phyloP scores from a whole-genome alignment of 108 stramenopile species.

The Skeletonema potamos region DNA sequence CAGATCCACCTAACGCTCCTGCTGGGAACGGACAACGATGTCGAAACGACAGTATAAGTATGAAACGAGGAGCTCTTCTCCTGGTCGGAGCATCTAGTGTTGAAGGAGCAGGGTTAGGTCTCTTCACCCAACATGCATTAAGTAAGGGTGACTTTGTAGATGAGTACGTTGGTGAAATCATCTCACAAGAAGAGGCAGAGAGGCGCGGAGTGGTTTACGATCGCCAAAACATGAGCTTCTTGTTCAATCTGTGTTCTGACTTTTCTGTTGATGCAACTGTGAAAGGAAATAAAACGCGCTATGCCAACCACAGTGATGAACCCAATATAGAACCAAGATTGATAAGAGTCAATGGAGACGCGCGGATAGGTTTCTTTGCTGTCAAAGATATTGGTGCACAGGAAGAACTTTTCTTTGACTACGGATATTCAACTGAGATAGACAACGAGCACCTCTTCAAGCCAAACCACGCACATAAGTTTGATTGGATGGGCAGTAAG shows the following conservation, averaged over 20 bases:
- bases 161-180: conserved; percentile 88
- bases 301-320: conserved; percentile 73
- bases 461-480: conserved; percentile 40
- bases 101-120: conserved; percentile 78
- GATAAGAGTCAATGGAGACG: conserved; percentile 72
- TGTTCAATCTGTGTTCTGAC: conserved; percentile 82
- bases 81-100: conserved; percentile 63
- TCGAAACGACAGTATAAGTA: conserved; percentile 67
- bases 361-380: conserved; percentile 84
- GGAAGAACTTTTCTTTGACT: conserved; percentile 67
- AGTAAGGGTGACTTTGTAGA: conserved; percentile 79
- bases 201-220: conserved; percentile 81
- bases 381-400: conserved; percentile 68
- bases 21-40: conserved; percentile 55
- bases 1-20: conserved; percentile 55
- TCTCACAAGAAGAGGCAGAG: conserved; percentile 84
- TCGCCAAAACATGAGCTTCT: conserved; percentile 64
- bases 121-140: conserved; percentile 65
- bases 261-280: conserved; percentile 74
- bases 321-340: conserved; percentile 72
- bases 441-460: conserved; percentile 60
- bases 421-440: conserved; percentile 51
- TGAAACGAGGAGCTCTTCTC: conserved; percentile 67
- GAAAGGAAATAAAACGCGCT: conserved; percentile 83
- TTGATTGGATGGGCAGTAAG: conserved; percentile 55